These are phyloP conservation scores for Penicillium manginii DNA, from an alignment of 495 filamentous ascomycete genomes.

Conservation along the genomic window DNA sequence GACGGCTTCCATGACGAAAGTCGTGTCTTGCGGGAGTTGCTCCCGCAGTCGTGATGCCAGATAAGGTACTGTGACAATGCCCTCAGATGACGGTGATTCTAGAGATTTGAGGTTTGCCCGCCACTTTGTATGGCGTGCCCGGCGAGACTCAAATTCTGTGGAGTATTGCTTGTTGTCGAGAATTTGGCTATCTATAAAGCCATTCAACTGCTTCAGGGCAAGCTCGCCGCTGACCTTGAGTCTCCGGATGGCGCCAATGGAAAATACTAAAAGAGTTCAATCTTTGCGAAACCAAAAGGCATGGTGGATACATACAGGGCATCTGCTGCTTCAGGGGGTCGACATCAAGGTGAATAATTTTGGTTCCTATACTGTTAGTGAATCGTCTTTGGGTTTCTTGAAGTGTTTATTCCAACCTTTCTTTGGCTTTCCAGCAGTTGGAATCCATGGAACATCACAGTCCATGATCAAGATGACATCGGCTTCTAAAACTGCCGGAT, in stretches of 20 bases:
- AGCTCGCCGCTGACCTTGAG: constrained; percentile 24
- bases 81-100: constrained; percentile 11
- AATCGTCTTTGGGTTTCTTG: background rate
- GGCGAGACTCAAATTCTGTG: constrained; percentile 11
- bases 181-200: constrained; percentile 15
- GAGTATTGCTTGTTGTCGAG: constrained; percentile 12
- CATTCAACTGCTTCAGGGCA: constrained; percentile 25
- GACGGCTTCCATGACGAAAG: constrained; percentile 83
- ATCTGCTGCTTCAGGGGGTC: constrained; percentile 85
- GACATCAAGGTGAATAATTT: constrained; percentile 76
- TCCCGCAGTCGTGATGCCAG: constrained; percentile 52
- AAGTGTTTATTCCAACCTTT: constrained; percentile 31
- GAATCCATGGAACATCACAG: constrained; percentile 77
- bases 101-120: constrained; percentile 3
- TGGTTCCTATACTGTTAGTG: constrained; percentile 19
- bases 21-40: constrained; percentile 71
- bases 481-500: constrained; percentile 43
- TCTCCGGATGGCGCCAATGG: constrained; percentile 62
- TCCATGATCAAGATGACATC: constrained; percentile 86
- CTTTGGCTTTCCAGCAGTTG: constrained; percentile 53
- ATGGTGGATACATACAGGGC: constrained; percentile 43
- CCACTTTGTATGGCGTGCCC: constrained; percentile 15
- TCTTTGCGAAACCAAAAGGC: background rate
- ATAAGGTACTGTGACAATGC: constrained; percentile 20
- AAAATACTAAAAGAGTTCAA: constrained; percentile 51